Conservation (phyloP, 208 protist species). For the Vickermania spadyakhi region DNA sequence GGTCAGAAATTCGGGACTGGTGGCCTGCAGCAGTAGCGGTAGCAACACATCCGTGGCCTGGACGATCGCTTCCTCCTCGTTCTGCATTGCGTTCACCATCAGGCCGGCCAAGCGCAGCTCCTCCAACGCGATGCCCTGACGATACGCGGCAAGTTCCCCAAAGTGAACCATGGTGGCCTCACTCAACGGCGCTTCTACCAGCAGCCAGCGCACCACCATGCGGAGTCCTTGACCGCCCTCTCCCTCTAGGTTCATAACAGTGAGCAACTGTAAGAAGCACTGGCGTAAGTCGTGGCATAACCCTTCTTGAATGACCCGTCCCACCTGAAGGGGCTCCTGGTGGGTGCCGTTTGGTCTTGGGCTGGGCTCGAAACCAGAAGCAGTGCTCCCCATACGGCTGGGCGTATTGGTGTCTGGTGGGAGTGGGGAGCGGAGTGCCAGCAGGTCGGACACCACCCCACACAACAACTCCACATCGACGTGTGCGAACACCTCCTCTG, state of each 20-base stretch:
- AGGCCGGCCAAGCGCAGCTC: constrained; percentile 27
- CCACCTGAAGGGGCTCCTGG: too few relatives aligned
- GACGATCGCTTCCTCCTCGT: constrained; percentile 30
- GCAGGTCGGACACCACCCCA: too few relatives aligned
- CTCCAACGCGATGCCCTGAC: not conserved
- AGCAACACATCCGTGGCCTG: constrained; percentile 22
- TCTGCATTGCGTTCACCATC: constrained; percentile 42
- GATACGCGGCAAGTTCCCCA: constrained; percentile 27
- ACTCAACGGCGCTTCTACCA: constrained; percentile 45
- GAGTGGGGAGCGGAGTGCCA: too few relatives aligned
- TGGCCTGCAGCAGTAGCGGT: constrained; percentile 52
- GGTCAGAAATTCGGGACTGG: constrained; percentile 59
- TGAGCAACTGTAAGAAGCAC: constrained; percentile 13
- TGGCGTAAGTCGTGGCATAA: constrained; percentile 18
- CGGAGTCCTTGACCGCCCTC: constrained; percentile 26
- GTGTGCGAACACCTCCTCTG: too few relatives aligned
- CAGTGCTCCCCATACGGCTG: too few relatives aligned
- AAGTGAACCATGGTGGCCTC: constrained; percentile 44
- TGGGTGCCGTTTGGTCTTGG: too few relatives aligned
- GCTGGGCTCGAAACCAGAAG: too few relatives aligned
- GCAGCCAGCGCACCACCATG: constrained; percentile 61
- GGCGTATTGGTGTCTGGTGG: too few relatives aligned
- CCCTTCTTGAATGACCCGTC: too few relatives aligned
- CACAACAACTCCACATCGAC: too few relatives aligned
- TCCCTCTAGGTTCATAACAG: constrained; percentile 23